A percentile compares a stretch with the other conserved stretches of the same genome.
Evolutionary conservation across 192 early-diverging fungal genomes (phyloP).

Genomic region (Anaeromyces robustus): DNA sequence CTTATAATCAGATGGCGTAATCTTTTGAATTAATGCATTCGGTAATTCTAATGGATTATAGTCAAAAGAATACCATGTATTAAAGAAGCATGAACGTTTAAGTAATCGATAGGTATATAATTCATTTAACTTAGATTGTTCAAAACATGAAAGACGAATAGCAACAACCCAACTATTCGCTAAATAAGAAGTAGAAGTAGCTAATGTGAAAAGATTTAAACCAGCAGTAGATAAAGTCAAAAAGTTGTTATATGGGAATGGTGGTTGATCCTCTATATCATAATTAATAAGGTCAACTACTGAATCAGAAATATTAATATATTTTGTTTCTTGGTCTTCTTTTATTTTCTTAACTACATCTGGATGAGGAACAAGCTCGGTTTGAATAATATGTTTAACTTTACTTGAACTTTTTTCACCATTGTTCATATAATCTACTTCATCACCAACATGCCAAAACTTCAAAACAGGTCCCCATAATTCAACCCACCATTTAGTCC

Average conservation of each 20-base stretch:
- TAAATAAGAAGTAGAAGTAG: constrained; percentile 15
- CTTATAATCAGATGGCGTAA: constrained; percentile 3
- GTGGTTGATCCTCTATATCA: constrained; percentile 9
- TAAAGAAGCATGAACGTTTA: constrained; percentile 5
- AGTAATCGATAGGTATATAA: constrained; percentile 17
- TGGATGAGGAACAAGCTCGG: constrained; percentile 17
- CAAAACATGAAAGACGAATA: constrained; percentile 21
- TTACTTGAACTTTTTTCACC: neutral
- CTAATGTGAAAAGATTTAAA: constrained; percentile 20
- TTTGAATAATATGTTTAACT: constrained; percentile 11
- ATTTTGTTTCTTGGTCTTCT: constrained; percentile 5
- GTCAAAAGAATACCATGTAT: constrained; percentile 13
- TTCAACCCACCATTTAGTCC: constrained; percentile 26
- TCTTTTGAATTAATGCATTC: neutral
- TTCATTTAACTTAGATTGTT: constrained; percentile 14
- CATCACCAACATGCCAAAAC: constrained; percentile 22
- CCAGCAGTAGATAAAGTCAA: constrained; percentile 19
- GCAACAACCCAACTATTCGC: constrained; percentile 22
- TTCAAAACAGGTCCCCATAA: constrained; percentile 18
- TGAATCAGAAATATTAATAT: constrained; percentile 16
- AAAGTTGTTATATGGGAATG: constrained; percentile 18
- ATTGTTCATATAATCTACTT: constrained; percentile 11
- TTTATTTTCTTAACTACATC: constrained; percentile 19
- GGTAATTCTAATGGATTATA: constrained; percentile 9
- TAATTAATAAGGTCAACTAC: constrained; percentile 12